Conservation (phyloP, 306 rosid species). For the Cucumis cinereus region DNA sequence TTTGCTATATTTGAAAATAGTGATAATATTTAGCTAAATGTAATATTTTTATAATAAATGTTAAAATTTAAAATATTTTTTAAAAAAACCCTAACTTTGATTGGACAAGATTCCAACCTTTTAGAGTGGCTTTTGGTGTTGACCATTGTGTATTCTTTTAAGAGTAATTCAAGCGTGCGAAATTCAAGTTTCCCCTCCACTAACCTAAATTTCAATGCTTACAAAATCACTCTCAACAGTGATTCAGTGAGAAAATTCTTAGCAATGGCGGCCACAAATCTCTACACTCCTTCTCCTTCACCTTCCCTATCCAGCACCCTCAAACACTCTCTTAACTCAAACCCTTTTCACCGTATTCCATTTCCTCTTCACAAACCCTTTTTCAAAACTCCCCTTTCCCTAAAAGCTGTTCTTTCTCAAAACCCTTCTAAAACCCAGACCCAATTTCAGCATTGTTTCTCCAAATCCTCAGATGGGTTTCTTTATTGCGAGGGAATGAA, state of each 20-base stretch:
- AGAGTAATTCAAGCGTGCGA: not conserved
- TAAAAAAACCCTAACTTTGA: too few relatives aligned
- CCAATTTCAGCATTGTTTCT: conserved; percentile 57
- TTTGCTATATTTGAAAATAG: too few relatives aligned
- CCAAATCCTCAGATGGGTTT: conserved; percentile 71
- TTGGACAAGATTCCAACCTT: too few relatives aligned
- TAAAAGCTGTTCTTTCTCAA: conserved; percentile 52
- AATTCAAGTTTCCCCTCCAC: not conserved
- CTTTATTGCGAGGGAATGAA: conserved; percentile 52
- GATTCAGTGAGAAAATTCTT: not conserved
- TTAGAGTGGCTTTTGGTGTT: too few relatives aligned
- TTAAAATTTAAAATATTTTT: too few relatives aligned
- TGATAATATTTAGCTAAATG: too few relatives aligned
- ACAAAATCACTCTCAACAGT: not conserved
- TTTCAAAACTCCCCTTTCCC: conserved; percentile 17
- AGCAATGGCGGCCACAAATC: conserved; percentile 46
- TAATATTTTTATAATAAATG: too few relatives aligned
- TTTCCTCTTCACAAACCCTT: conserved; percentile 9
- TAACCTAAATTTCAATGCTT: not conserved
- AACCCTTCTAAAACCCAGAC: conserved; percentile 23
- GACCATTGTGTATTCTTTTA: too few relatives aligned
- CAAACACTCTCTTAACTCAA: conserved; percentile 16
- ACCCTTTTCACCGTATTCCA: conserved; percentile 13
- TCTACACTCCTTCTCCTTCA: conserved; percentile 30
- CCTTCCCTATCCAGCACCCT: conserved; percentile 27